Percentiles rank a stretch among this genome's conserved stretches.
These are phyloP conservation scores for Nicotiana rustica DNA, from an alignment of 305 asterid species.

Conservation along the genomic window DNA sequence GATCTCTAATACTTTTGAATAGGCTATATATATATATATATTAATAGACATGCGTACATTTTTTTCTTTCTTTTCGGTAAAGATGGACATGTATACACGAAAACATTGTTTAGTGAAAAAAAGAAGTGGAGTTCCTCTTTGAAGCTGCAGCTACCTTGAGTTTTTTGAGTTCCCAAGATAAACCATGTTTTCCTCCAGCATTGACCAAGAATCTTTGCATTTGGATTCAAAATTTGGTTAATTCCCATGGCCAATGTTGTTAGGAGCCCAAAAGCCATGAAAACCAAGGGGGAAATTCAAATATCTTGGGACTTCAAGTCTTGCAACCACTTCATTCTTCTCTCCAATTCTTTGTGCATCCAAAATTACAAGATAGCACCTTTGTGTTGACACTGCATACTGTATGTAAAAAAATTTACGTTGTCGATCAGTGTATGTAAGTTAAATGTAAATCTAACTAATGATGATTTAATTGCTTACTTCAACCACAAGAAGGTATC, in stretches of 20 bases:
- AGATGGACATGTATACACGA: not conserved
- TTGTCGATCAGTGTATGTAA: no score
- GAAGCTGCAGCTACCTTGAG: not conserved
- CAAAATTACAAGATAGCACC: conserved; percentile 78
- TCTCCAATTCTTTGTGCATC: conserved; percentile 68
- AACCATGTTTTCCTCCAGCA: not conserved
- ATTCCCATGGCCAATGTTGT: not conserved
- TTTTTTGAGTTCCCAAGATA: not conserved
- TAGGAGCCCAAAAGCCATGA: conserved; percentile 90
- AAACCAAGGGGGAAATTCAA: conserved; percentile 90
- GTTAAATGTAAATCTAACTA: not conserved
- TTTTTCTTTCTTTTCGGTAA: no score
- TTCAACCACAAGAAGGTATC: conserved; percentile 95
- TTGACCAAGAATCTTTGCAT: not conserved
- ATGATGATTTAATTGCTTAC: conserved; percentile 47
- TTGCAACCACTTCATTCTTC: conserved; percentile 65
- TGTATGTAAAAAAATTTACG: conserved; percentile 38
- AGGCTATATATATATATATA: not conserved
- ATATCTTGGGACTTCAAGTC: conserved; percentile 82
- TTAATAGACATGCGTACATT: not conserved
- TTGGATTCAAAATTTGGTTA: not conserved
- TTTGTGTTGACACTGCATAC: conserved; percentile 87
- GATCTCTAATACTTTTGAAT: not conserved
- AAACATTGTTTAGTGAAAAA: not conserved
- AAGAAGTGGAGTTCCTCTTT: not conserved